Evolutionary conservation across 768 basidiomycete species (phyloP), one percentile per base, ranked within the genome.

Genomic region (Suillus discolor): DNA sequence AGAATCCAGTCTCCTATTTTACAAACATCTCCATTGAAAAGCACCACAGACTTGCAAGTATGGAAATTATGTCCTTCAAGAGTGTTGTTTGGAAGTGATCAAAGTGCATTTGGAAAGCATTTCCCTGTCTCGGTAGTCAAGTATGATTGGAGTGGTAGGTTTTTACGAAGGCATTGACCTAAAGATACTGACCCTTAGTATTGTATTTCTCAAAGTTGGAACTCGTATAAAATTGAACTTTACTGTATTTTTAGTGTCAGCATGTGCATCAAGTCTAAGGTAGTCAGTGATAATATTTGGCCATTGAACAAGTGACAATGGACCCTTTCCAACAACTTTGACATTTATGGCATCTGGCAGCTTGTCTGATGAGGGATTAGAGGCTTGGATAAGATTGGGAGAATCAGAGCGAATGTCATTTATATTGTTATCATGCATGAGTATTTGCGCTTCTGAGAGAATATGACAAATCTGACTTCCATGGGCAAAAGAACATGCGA

Each of bases 401-500:
- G 20, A 45, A 62, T 62, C 18, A 34, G 20, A 62, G 49, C 28
- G 44, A 62, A 25, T 62, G 61, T 36, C 61, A 62, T 25, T 18
- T 31, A 23, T 34, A 34, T 34, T 36, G 16, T 49, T 28, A 31
- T 36, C 7, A 31, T 11, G 18, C 12, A 47, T 23, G 25, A 20
- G 12, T 45, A 64, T 36, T 65, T 34, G 15, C 44, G 15, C 74
- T 70, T 59, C 73, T 73, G 13, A 76, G 59, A 77, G 67, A 6
- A 49, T 49, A 61, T 77, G 76, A 1, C 67, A 69, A 23, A 77
- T 66, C 8, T 68, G 70, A 60, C 74, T 72, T 3, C 68, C 69
- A 45, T 71, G 70, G 2, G 72, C 76, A 63, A 77, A 74, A 0
- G 68, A 66, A 15, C 45, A 16, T 9, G 69, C 73, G 62, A 78